phyloP scores from a whole-genome alignment of 768 basidiomycete species.

The Boletus bicolor region DNA sequence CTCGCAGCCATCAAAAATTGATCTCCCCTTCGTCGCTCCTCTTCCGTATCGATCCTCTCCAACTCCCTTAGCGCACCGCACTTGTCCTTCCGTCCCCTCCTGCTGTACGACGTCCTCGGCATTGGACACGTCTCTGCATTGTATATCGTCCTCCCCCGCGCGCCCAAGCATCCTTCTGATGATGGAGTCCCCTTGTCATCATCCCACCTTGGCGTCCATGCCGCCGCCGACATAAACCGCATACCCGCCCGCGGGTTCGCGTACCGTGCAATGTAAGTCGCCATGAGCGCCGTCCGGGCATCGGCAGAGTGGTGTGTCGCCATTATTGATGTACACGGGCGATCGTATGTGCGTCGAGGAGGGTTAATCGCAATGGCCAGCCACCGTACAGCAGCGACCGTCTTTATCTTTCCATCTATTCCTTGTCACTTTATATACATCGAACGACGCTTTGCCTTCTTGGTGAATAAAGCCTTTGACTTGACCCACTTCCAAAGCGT shows the following conservation, averaged over 20 bases:
- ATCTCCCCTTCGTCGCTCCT: conserved; percentile 6
- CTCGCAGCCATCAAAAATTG: conserved; percentile 8
- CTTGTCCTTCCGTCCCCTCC: not conserved
- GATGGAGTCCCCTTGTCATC: not conserved
- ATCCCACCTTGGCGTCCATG: not conserved
- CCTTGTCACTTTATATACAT: conserved; percentile 24
- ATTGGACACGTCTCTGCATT: not conserved
- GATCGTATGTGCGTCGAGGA: not conserved
- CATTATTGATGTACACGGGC: conserved; percentile 4
- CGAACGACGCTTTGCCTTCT: conserved; percentile 14
- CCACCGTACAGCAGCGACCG: not conserved
- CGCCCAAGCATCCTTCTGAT: not conserved
- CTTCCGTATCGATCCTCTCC: conserved; percentile 24
- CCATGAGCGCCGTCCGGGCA: conserved; percentile 33
- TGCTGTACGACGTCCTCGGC: not conserved
- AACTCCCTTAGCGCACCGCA: conserved; percentile 6
- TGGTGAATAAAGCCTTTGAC: conserved; percentile 19
- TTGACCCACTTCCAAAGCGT: conserved; percentile 1
- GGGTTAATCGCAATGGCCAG: not conserved
- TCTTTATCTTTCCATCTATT: not conserved
- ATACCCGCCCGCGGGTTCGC: conserved; percentile 20
- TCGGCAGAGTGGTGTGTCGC: conserved; percentile 31
- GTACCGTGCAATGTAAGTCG: conserved; percentile 26
- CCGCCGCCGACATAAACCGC: not conserved
- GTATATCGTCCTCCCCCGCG: conserved; percentile 33